phyloP scores from a whole-genome alignment of 495 filamentous ascomycete genomes.

The Penicillium canariense region DNA sequence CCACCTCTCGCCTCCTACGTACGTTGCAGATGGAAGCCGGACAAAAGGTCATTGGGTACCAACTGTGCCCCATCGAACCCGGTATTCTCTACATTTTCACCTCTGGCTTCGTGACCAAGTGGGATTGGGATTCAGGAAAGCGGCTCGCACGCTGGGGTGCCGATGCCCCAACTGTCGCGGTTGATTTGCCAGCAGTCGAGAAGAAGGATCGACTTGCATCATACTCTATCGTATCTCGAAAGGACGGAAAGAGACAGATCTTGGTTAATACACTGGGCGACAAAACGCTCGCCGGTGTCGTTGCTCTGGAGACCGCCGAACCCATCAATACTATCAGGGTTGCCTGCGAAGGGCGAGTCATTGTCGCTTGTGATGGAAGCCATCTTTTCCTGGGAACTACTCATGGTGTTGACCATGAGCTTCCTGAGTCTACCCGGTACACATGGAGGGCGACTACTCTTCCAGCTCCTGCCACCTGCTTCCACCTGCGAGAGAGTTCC shows the following conservation, averaged over 20 bases:
- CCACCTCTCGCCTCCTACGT: constrained; percentile 74
- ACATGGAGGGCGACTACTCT: constrained; percentile 50
- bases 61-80: constrained; percentile 55
- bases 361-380: constrained; percentile 38
- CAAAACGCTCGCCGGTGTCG: constrained; percentile 22
- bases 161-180: constrained; percentile 20
- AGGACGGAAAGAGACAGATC: constrained; percentile 35
- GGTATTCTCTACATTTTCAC: constrained; percentile 70
- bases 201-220: constrained; percentile 8
- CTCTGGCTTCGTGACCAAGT: constrained; percentile 62
- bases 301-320: constrained; percentile 30
- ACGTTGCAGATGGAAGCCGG: constrained; percentile 43
- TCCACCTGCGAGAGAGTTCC: constrained; percentile 30
- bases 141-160: constrained; percentile 48
- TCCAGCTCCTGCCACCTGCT: constrained; percentile 32
- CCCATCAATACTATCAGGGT: constrained; percentile 35
- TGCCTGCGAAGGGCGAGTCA: constrained; percentile 28
- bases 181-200: constrained; percentile 20
- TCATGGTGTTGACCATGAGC: constrained; percentile 6
- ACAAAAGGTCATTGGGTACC: constrained; percentile 49
- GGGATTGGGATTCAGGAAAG: constrained; percentile 71
- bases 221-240: constrained; percentile 23
- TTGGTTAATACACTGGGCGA: constrained; percentile 21
- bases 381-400: constrained; percentile 36
- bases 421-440: constrained; percentile 34